Evolutionary conservation across 192 early-diverging fungal species (phyloP).

Genomic region (Martensiomyces pterosporus): DNA sequence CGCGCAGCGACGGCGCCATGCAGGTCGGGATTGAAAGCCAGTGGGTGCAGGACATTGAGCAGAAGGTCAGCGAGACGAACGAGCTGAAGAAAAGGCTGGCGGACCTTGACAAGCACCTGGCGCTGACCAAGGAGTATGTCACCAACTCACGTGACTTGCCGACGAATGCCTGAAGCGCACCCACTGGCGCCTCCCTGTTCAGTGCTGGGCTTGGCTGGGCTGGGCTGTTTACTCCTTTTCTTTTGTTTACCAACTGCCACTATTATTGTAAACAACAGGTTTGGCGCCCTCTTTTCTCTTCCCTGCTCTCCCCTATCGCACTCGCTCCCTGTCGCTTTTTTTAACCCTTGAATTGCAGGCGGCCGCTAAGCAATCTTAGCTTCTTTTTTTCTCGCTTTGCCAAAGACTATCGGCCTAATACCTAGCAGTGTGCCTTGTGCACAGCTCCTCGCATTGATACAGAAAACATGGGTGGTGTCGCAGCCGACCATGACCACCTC

Average conservation of each 20-base stretch:
- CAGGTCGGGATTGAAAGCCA: slow-evolving; percentile 11
- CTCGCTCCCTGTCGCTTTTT: no score
- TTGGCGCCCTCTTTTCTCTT: no score
- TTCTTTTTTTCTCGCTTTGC: neutral
- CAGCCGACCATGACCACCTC: slow-evolving; percentile 22
- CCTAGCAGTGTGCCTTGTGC: no score
- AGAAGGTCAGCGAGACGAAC: slow-evolving; percentile 11
- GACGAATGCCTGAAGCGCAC: neutral
- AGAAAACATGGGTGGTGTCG: no score
- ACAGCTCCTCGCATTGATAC: no score
- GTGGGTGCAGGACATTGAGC: slow-evolving; percentile 16
- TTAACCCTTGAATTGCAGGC: neutral
- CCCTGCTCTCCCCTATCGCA: no score
- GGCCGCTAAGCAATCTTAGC: no score
- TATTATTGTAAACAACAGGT: no score
- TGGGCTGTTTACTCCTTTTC: neutral
- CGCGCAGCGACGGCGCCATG: neutral
- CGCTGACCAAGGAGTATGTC: slow-evolving; percentile 31
- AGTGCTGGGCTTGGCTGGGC: neutral
- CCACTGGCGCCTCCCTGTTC: neutral
- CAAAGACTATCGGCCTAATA: no score
- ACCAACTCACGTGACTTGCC: slow-evolving; percentile 10
- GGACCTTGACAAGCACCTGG: slow-evolving; percentile 34
- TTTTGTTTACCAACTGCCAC: neutral
- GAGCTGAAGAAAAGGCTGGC: slow-evolving; percentile 12